Evolutionary conservation across 805 yeast species (phyloP), one percentile per base, ranked within the genome.

Genomic region (Wickerhamiella cacticola): DNA sequence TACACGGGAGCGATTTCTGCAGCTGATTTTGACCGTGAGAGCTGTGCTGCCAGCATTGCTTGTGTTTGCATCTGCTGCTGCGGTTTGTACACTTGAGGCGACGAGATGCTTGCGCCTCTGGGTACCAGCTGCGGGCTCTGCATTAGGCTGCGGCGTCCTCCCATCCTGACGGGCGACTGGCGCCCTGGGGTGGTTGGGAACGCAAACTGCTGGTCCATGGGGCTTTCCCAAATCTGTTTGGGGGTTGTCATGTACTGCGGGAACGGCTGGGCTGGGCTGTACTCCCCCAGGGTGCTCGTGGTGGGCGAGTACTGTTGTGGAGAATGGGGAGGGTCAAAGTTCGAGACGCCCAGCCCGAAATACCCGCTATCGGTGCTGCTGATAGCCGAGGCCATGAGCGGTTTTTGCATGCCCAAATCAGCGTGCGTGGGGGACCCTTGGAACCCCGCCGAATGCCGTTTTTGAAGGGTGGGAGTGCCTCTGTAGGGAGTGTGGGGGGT

Each of bases 101-200:
- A n/a, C 18, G 45, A 28, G 18, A 13, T 38, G 23, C 43, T 40
- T 5, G 31, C 26, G 13, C 41, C 25, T 33, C 21, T 22, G 18
- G 29, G 12, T 6, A 26, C 25, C 28, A 33, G 43, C 22, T 23
- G 34, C 26, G 45, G 54, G 50, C 40, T 46, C 40, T 42, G 47
- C 47, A 44, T 44, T 35, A 44, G 26, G 5, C 47, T 41, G 10
- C 39, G 47, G 31, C 41, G 35, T 16, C 38, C n/a, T 15, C 36
- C 41, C 33, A 35, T 16, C 22, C 13, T 26, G 1, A 35, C 35
- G 15, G 47, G 41, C 4, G 40, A 29, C 6, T 39, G 34, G 23
- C 47, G 47, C 18, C 46, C 39, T 10, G 26, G 22, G 3, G 36
- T 31, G 7, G 36, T 31, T 6, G 36, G 36, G 23, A 43, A 34